phyloP scores from a whole-genome alignment of 2,329 filamentous ascomycete genomes.

The Leptographium lundbergii region DNA sequence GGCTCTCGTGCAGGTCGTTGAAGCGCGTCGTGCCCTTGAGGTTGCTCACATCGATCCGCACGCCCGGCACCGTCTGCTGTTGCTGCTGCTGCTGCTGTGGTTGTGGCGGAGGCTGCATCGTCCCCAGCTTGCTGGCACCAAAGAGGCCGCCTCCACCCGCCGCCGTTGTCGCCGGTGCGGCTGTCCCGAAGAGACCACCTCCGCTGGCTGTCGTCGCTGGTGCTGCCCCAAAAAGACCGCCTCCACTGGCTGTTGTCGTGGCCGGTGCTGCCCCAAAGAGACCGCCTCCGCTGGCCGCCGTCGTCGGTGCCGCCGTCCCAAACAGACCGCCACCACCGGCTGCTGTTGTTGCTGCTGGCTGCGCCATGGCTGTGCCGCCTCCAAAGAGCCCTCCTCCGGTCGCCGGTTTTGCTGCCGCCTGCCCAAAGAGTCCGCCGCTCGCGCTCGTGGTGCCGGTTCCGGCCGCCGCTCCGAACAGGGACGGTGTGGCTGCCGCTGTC shows the following conservation, averaged over 20 bases:
- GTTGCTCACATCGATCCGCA: constrained; percentile 66
- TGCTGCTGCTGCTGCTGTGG: constrained; percentile 2
- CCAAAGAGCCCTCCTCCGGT: constrained; percentile 6
- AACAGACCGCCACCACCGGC: constrained; percentile 12
- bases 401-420: background rate
- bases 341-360: constrained; percentile 17
- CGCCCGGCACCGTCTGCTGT: constrained; percentile 43
- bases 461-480: constrained; percentile 6
- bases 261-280: constrained; percentile 16
- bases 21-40: constrained; percentile 82
- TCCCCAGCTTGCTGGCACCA: constrained; percentile 4
- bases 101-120: background rate
- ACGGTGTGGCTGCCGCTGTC: background rate
- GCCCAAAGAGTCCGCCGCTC: constrained; percentile 6
- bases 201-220: background rate
- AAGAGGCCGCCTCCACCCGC: constrained; percentile 15
- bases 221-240: constrained; percentile 5
- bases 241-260: constrained; percentile 15
- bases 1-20: constrained; percentile 71
- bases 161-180: constrained; percentile 15
- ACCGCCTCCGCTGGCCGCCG: background rate
- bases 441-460: constrained; percentile 11
- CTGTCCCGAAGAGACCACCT: constrained; percentile 12
- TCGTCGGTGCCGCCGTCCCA: background rate
- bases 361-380: constrained; percentile 1